A percentile compares a stretch with the other conserved stretches of the same genome.
These are phyloP conservation scores for Leishmania lainsoni DNA, from an alignment of 208 protist species.

Conservation along the genomic window DNA sequence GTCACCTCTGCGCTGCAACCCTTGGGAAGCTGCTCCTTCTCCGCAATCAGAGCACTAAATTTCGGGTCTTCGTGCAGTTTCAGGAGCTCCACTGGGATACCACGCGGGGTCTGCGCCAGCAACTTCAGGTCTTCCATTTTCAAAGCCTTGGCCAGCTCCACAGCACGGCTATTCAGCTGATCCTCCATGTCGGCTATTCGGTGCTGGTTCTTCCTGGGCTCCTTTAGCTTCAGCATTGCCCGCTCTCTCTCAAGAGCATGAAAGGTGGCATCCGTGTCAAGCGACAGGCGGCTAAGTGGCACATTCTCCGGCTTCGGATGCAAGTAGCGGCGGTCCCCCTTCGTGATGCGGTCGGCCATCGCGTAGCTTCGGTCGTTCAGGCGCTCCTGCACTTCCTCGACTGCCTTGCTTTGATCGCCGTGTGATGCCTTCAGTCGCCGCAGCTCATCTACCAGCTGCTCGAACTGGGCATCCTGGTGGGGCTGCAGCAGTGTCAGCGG, in stretches of 20 bases:
- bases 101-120: constrained; percentile 46
- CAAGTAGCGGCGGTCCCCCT: constrained; percentile 69
- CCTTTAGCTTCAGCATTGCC: constrained; percentile 56
- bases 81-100: constrained; percentile 71
- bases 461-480: constrained; percentile 65
- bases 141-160: constrained; percentile 51
- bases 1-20: constrained; percentile 14
- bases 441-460: constrained; percentile 56
- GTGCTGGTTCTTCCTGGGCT: constrained; percentile 50
- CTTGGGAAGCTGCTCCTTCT: constrained; percentile 40
- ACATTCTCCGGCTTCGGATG: constrained; percentile 53
- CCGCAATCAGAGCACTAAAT: constrained; percentile 52
- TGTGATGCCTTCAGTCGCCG: constrained; percentile 44
- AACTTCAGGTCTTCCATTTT: constrained; percentile 57
- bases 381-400: constrained; percentile 46
- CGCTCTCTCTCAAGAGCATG: constrained; percentile 62
- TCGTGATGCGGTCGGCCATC: constrained; percentile 57
- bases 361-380: constrained; percentile 74
- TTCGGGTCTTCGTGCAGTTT: constrained; percentile 58
- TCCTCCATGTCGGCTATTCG: constrained; percentile 61
- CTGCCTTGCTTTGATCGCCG: constrained; percentile 3
- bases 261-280: constrained; percentile 65
- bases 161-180: constrained; percentile 50
- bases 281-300: constrained; percentile 51
- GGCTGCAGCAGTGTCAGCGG: constrained; percentile 53